Base-by-base conservation (phyloP, 202 grass and related monocot species). In the Hordeum pubiflorum region DNA sequence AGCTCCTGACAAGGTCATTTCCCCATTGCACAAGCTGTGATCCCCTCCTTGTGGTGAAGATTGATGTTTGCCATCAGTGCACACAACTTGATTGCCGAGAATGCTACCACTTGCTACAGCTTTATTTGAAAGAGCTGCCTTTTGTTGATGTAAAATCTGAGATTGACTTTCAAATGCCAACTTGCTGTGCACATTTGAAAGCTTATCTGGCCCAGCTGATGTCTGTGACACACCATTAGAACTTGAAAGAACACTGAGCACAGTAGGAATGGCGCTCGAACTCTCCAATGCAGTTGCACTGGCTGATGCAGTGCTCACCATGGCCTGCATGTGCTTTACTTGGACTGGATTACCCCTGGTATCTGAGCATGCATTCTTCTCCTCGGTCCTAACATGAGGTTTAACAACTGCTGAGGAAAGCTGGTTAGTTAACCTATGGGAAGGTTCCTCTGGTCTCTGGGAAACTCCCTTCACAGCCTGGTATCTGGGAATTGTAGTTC, bases 321-420 rank as follows among this genome's bases (percentile, higher is more conserved):
- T 24, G 71, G 63, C 63, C 21, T 58, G 72, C 77, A 81, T 58
- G 39, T 65, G 64, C 76, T 64, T 71, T 72, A 34, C 82, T 37
- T 23, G 56, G 36, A 63, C 55, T 77, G 39, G 55, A 66, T 70
- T 84, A 72, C 70, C 63, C 54, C 9, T 81, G 72, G 58, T 64
- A 89, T 77, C 77, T 77, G 57, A 71, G 72, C n/a, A 36, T 80
- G 74, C 82, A 72, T 58, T 81, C 77, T 72, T 89, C 77, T 65
- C 75, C 64, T 77, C 82, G 65, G 44, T 44, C 72, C 38, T 36
- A 81, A 46, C 34, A 72, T 85, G 63, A 43, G 82, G 56, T 50
- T 76, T 70, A 43, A 63, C 77, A 77, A 39, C 61, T 81, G 71
- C 65, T 57, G 24, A 56, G 40, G 63, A 38, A 44, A 77, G 69